Conservation (phyloP, 768 basidiomycete genomes). For the Boletus vermiculosoides region DNA sequence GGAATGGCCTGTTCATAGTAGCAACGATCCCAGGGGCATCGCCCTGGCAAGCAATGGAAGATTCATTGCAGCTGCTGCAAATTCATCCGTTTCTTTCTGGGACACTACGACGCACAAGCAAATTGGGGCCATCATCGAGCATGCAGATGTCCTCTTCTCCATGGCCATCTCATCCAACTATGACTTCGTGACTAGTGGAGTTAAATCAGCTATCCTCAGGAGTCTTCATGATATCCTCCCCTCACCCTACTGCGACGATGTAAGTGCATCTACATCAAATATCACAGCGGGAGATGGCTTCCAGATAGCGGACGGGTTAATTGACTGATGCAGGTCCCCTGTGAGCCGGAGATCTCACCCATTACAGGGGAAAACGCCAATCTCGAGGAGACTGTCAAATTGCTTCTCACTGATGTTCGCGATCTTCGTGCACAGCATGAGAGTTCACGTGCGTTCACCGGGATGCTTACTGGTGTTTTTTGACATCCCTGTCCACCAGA, state of each 20-base stretch:
- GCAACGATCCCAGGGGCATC: neutral
- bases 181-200: constrained; percentile 1
- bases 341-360: neutral
- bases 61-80: constrained; percentile 3
- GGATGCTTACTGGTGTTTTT: neutral
- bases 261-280: neutral
- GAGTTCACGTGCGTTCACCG: constrained; percentile 4
- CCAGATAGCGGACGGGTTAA: neutral
- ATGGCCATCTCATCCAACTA: constrained; percentile 10
- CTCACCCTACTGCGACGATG: neutral
- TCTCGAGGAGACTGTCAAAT: neutral
- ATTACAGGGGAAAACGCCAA: neutral
- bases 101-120: constrained; percentile 7
- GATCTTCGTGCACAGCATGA: constrained; percentile 3
- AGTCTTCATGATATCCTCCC: constrained; percentile 8
- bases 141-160: neutral
- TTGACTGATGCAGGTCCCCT: neutral
- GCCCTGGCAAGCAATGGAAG: constrained; percentile 3
- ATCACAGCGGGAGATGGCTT: too few species aligned
- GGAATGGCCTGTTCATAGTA: constrained; percentile 4
- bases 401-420: neutral
- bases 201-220: neutral
- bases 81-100: constrained; percentile 12
- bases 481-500: neutral
- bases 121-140: constrained; percentile 8